Evolutionary conservation across 2,329 filamentous ascomycete genomes (phyloP).

Genomic region (Fusarium verticillioides): DNA sequence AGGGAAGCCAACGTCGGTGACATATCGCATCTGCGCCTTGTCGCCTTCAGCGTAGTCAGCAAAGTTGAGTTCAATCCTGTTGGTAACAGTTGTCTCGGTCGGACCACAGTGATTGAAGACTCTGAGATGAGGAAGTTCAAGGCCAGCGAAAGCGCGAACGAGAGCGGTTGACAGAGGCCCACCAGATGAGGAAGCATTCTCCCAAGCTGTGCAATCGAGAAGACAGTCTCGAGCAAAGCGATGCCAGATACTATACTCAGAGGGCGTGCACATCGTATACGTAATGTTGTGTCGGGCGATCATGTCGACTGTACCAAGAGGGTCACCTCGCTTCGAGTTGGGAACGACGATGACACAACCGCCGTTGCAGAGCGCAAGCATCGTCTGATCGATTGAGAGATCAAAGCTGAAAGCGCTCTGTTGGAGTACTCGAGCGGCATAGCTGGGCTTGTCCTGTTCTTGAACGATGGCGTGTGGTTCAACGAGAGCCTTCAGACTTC

Average conservation of each 20-base stretch:
- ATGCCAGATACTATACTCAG: conserved; percentile 18
- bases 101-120: background rate
- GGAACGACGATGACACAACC: conserved; percentile 10
- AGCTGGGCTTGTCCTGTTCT: background rate
- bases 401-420: conserved; percentile 29
- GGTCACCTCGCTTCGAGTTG: background rate
- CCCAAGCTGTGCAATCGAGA: background rate
- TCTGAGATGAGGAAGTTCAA: background rate
- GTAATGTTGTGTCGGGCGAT: conserved; percentile 11
- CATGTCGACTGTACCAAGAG: conserved; percentile 5
- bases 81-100: conserved; percentile 1
- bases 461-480: conserved; percentile 5
- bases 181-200: conserved; percentile 1
- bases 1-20: conserved; percentile 2
- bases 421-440: conserved; percentile 7
- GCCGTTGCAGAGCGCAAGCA: conserved; percentile 13
- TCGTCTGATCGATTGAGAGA: conserved; percentile 14
- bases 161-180: background rate
- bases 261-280: conserved; percentile 5
- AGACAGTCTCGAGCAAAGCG: conserved; percentile 7
- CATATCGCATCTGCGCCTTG: background rate
- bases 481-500: conserved; percentile 1
- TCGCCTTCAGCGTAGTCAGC: background rate
- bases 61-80: background rate
- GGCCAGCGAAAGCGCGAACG: background rate